Base-by-base conservation (phyloP, 306 rosid genomes). In the Heteromeles arbutifolia region DNA sequence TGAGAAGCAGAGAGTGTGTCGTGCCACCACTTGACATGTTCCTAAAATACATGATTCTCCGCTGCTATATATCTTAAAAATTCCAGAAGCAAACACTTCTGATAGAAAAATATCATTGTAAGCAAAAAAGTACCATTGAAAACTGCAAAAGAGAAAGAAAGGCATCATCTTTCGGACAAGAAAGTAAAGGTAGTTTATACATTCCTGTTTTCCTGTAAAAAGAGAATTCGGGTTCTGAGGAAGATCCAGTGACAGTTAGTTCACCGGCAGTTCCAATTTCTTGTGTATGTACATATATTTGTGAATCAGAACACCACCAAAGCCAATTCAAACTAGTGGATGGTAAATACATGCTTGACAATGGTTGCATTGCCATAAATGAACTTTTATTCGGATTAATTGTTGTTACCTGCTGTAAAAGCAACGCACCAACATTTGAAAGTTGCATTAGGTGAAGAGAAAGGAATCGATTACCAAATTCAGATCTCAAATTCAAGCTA, bases 401-500 rank as follows among this genome's bases (percentile, higher is more conserved):
- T 64, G 14, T 64, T 1, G 68, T 12, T 59, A 12, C 7, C 54
- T 50, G 54, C 54, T 50, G 12, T 9, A 54, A 72, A 45, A 68
- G 45, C 63, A 69, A 44, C 22, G 5, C 32, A 22, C 76, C 54
- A 15, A 57, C 26, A 64, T 54, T 10, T 24, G 28, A 37, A 24
- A 68, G 8, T 54, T 25, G 29, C 74, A 25, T 18, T 18, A 34
- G 39, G 31, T 72, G 28, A 78, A 14, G 29, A 65, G 44, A 31
- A 59, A 28, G 26, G 65, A 61, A 53, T 25, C 32, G 67, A 69
- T 21, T 69, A 50, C 63, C 41, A 83, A 69, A 8, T 5, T 48
- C 73, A 80, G 76, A 69, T 78, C 79, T 75, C 52, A 66, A 54
- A 75, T 59, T 8, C 57, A 26, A 45, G 64, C 58, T 4, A 41